Conservation (phyloP, 352 stramenopile genomes). For the Phytopythium oedochilum region DNA sequence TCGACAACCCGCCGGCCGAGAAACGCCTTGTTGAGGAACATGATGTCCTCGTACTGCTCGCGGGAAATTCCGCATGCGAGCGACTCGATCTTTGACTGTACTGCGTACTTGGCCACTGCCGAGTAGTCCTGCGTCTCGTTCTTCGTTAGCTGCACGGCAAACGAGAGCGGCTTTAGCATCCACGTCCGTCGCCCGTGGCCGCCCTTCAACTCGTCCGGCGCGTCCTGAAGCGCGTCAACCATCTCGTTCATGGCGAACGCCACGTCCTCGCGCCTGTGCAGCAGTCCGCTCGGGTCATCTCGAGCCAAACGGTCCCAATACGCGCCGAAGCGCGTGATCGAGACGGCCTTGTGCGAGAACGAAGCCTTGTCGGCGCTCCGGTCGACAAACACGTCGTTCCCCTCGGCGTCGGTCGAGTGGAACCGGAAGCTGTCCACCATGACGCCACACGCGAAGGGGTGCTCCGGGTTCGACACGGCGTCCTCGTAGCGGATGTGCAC, state of each 20-base stretch:
- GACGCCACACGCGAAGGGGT: slow-evolving; percentile 67
- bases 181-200: slow-evolving; percentile 20
- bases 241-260: slow-evolving; percentile 44
- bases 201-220: slow-evolving; percentile 4
- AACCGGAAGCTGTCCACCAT: slow-evolving; percentile 65
- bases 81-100: slow-evolving; percentile 43
- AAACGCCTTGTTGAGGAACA: slow-evolving; percentile 72
- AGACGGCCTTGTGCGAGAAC: slow-evolving; percentile 66
- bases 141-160: slow-evolving; percentile 67
- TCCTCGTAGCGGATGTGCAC: slow-evolving; percentile 82
- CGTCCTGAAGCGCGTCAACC: slow-evolving; percentile 26
- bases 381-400: slow-evolving; percentile 65
- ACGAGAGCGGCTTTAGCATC: slow-evolving; percentile 44
- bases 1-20: slow-evolving; percentile 52
- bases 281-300: slow-evolving; percentile 11
- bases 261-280: slow-evolving; percentile 35
- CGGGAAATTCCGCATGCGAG: slow-evolving; percentile 52
- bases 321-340: slow-evolving; percentile 36
- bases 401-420: slow-evolving; percentile 68
- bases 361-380: slow-evolving; percentile 23
- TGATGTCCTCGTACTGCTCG: slow-evolving; percentile 79
- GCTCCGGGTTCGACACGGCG: slow-evolving; percentile 45
- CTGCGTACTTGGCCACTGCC: slow-evolving; percentile 56
- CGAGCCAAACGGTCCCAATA: slow-evolving; percentile 67
- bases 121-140: slow-evolving; percentile 76